These are phyloP conservation scores for Geotrichum bryndzae DNA, from an alignment of 1,139 yeast genomes.

Conservation along the genomic window DNA sequence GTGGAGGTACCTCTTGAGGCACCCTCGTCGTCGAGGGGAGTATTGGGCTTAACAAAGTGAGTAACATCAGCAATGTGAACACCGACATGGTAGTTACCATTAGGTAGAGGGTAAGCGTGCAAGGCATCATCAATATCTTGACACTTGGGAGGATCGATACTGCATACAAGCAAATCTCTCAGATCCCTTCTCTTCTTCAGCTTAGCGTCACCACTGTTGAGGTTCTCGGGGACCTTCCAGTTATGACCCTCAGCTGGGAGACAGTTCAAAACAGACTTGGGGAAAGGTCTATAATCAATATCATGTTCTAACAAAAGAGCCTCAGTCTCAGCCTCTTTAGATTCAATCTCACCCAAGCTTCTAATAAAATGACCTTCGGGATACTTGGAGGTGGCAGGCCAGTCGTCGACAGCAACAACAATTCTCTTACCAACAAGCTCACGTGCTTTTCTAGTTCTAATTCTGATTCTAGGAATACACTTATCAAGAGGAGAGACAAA, in stretches of 20 bases:
- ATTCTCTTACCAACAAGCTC: conserved; percentile 82
- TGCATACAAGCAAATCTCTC: conserved; percentile 83
- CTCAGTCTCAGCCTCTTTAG: conserved; percentile 93
- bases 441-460: conserved; percentile 77
- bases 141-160: conserved; percentile 97
- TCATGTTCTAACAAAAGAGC: conserved; percentile 91
- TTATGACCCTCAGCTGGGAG: conserved; percentile 87
- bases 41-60: conserved; percentile 88
- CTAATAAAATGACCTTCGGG: conserved; percentile 96
- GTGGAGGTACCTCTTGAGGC: conserved; percentile 97
- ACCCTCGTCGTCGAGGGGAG: conserved; percentile 92
- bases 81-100: conserved; percentile 95
- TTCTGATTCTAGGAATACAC: conserved; percentile 79
- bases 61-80: conserved; percentile 99
- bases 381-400: conserved; percentile 78
- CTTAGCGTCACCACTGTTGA: conserved; percentile 44
- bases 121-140: conserved; percentile 98
- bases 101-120: conserved; percentile 77
- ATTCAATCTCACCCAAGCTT: conserved; percentile 81
- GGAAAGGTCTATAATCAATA: conserved; percentile 93
- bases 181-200: conserved; percentile 59
- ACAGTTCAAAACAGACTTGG: conserved; percentile 86
- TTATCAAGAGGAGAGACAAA: conserved; percentile 86
- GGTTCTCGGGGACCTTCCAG: conserved; percentile 77
- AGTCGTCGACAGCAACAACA: conserved; percentile 84